Conservation (phyloP, 306 rosid species). For the Dalbergia oliveri region DNA sequence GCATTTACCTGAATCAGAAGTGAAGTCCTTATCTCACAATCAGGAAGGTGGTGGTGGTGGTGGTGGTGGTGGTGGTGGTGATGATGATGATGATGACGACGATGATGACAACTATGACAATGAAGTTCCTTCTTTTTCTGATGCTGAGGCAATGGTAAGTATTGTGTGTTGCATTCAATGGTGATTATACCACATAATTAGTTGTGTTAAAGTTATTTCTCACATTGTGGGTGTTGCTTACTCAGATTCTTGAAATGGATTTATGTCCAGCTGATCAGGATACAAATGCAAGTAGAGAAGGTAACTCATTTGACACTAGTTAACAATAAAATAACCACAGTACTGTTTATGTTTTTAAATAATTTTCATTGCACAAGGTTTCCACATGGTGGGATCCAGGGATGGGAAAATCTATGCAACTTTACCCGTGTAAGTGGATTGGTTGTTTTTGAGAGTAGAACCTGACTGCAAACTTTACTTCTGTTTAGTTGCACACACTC, state of each 20-base stretch:
- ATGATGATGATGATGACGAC: conserved; percentile 37
- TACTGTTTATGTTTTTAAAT: conserved; percentile 41
- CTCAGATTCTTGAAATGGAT: conserved; percentile 92
- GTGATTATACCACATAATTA: background rate
- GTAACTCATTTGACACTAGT: conserved; percentile 56
- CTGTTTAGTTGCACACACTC: background rate
- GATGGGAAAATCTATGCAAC: conserved; percentile 21
- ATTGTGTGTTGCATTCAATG: conserved; percentile 32
- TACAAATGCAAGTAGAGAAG: conserved; percentile 59
- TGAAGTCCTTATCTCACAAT: conserved; percentile 46
- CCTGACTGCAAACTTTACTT: conserved; percentile 8
- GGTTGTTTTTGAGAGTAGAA: background rate
- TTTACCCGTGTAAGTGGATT: background rate
- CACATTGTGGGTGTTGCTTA: conserved; percentile 45
- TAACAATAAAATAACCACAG: conserved; percentile 9
- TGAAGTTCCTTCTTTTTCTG: conserved; percentile 73
- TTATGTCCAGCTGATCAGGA: conserved; percentile 73
- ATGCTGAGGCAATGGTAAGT: conserved; percentile 76
- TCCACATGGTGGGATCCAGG: conserved; percentile 23
- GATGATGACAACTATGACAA: conserved; percentile 40
- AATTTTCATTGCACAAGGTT: conserved; percentile 30
- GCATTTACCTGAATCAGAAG: conserved; percentile 51
- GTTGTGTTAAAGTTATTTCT: conserved; percentile 36
- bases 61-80: conserved; percentile 24
- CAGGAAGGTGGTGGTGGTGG: conserved; percentile 54